phyloP scores from a whole-genome alignment of 352 stramenopile genomes.

The Globisporangium solare region DNA sequence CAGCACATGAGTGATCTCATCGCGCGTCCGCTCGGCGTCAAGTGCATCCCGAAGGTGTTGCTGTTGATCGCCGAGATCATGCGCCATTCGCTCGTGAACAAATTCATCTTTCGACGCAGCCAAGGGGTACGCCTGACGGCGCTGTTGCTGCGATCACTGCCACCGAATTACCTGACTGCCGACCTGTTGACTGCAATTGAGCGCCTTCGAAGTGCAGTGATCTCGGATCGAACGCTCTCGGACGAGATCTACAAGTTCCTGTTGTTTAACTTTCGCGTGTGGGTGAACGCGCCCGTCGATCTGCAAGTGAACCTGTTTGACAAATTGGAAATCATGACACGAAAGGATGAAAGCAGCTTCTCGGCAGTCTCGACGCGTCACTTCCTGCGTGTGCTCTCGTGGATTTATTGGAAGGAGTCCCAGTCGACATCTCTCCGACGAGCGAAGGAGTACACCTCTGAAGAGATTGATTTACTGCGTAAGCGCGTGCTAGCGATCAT shows the following conservation, averaged over 20 bases:
- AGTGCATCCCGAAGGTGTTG: constrained; percentile 70
- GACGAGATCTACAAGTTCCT: constrained; percentile 84
- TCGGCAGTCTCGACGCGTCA: constrained; percentile 74
- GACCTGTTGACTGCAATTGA: constrained; percentile 74
- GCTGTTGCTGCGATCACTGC: constrained; percentile 61
- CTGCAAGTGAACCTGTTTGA: constrained; percentile 73
- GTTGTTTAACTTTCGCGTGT: constrained; percentile 84
- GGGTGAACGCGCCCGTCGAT: constrained; percentile 69
- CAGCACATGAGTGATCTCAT: constrained; percentile 73
- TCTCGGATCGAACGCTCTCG: constrained; percentile 70
- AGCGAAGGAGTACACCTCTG: constrained; percentile 33
- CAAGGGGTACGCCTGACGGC: constrained; percentile 71
- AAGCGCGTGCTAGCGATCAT: constrained; percentile 72
- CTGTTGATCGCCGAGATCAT: constrained; percentile 80
- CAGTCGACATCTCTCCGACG: constrained; percentile 46
- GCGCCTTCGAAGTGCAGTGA: constrained; percentile 62
- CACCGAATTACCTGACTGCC: constrained; percentile 56
- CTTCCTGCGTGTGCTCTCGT: constrained; percentile 78
- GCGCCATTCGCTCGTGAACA: constrained; percentile 83
- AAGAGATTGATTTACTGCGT: constrained; percentile 63
- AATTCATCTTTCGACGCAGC: constrained; percentile 79
- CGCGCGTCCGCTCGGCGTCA: constrained; percentile 59
- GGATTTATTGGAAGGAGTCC: constrained; percentile 70
- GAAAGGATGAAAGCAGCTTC: constrained; percentile 64
- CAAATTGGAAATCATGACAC: constrained; percentile 74